Evolutionary conservation across 1,139 yeast species (phyloP).

Genomic region (Pichia norvegensis): DNA sequence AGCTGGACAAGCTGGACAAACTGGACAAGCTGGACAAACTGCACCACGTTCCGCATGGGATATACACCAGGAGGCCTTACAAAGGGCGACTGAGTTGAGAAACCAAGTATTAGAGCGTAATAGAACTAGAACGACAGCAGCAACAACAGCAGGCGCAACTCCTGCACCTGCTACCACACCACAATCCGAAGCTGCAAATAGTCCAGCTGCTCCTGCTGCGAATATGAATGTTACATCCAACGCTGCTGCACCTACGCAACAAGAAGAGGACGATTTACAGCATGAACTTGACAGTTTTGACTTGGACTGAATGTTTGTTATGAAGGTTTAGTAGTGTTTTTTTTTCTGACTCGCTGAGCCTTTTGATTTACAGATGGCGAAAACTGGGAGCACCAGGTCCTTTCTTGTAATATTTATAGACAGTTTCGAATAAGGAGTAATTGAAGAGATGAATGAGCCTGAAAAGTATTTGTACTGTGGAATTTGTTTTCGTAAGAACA

Average conservation of each 20-base stretch:
- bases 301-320: not conserved
- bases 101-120: not conserved
- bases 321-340: too few relatives aligned
- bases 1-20: not conserved
- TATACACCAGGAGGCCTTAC: not conserved
- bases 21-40: not conserved
- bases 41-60: not conserved
- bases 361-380: not conserved
- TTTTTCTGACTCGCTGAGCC: not conserved
- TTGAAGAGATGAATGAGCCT: not conserved
- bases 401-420: not conserved
- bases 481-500: not conserved
- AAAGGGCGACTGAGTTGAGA: not conserved
- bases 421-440: too few relatives aligned
- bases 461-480: not conserved
- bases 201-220: not conserved
- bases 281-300: not conserved
- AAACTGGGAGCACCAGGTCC: not conserved
- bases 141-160: not conserved
- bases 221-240: not conserved
- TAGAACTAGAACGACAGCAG: not conserved
- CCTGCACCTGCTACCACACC: not conserved
- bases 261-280: not conserved
- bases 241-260: not conserved
- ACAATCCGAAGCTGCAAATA: not conserved